Evolutionary conservation across 306 rosid species (phyloP), one percentile per base, ranked within the genome.

Genomic region (Quercus suber): DNA sequence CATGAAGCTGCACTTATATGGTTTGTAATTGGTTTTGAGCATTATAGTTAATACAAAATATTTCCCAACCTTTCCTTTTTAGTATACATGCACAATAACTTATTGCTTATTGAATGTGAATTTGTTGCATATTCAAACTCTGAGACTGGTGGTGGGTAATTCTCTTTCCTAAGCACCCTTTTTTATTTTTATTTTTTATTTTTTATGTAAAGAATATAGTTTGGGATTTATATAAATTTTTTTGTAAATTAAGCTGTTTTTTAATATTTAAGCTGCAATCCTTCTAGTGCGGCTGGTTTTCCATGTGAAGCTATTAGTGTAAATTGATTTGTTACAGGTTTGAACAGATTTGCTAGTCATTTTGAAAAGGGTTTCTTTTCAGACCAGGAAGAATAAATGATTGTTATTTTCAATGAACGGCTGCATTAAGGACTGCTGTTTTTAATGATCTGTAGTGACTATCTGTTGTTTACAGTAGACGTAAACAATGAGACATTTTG

Each of bases 101-200:
- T n/a, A n/a, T n/a, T n/a, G 79, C 60, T 37, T 19, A 21, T 80
- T 73, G 19, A 13, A 68, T 80, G 76, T n/a, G 35, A 17, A 69
- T 64, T 64, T 64, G 49, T 17, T 64, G 71, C 71, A 31, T 31
- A n/a, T 63, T 27, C 17, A 60, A 9, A 27, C 69, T 15, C 6
- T 19, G 41, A 27, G 41, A 63, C 20, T 27, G 69, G 69, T 14
- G 41, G n/a, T 4, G 69, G 19, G 14, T 63, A 28, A 28, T 64
- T 64, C 70, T 28, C 41, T 64, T 15, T 6, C 21, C 30, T 30
- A 30, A 61, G 35, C 35, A 11, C 37, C 63, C 13, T 3, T 3
- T 58, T 37, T 1, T n/a, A n/a, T n/a, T 2, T 2, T 2, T 57
- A 4, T 31, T 31, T 31, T 27, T 27, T 27, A 1, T 31, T 31